Conservation (phyloP, 2,329 filamentous ascomycete species). For the Hortaea sp. region DNA sequence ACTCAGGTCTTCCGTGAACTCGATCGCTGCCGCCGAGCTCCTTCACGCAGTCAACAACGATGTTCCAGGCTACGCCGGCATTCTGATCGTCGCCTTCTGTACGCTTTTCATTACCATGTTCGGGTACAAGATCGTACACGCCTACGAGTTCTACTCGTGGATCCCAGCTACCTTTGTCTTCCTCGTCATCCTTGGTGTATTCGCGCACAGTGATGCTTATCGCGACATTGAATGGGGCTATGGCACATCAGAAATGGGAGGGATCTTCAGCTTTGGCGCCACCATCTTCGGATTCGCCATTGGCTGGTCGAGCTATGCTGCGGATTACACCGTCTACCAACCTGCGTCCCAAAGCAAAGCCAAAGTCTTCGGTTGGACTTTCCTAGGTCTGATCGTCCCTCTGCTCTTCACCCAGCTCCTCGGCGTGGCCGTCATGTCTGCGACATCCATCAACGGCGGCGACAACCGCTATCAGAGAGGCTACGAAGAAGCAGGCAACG, state of each 20-base stretch:
- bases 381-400: slow-evolving; percentile 57
- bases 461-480: slow-evolving; percentile 46
- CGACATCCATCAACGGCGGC: slow-evolving; percentile 45
- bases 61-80: slow-evolving; percentile 63
- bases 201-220: slow-evolving; percentile 58
- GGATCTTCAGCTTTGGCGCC: slow-evolving; percentile 55
- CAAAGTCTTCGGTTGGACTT: slow-evolving; percentile 61
- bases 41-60: slow-evolving; percentile 60
- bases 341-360: slow-evolving; percentile 48
- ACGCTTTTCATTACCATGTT: slow-evolving; percentile 64
- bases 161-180: slow-evolving; percentile 64
- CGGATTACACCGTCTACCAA: slow-evolving; percentile 75
- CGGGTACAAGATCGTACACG: slow-evolving; percentile 66
- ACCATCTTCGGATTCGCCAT: slow-evolving; percentile 60
- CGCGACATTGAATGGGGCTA: slow-evolving; percentile 49
- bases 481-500: slow-evolving; percentile 49
- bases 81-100: slow-evolving; percentile 60
- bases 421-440: slow-evolving; percentile 59
- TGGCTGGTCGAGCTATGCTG: slow-evolving; percentile 64
- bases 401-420: slow-evolving; percentile 66
- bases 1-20: slow-evolving; percentile 64
- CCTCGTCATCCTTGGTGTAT: slow-evolving; percentile 58
- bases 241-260: slow-evolving; percentile 51
- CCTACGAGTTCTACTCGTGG: slow-evolving; percentile 68
- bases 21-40: slow-evolving; percentile 69